These are phyloP conservation scores for Ganoderma resinaceum DNA, from an alignment of 1,284 basidiomycete species.

Conservation along the genomic window DNA sequence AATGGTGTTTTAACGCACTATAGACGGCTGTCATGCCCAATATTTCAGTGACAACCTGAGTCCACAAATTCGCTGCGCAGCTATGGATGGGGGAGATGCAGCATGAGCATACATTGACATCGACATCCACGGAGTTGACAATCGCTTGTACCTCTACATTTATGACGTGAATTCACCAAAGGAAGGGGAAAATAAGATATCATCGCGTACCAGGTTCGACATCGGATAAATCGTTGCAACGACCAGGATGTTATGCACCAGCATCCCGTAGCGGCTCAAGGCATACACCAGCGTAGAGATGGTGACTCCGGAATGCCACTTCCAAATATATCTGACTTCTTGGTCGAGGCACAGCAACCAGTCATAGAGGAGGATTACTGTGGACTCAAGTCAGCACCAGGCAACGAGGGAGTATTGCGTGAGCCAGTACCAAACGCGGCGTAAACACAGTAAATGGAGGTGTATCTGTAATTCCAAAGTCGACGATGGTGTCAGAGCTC, in stretches of 20 bases:
- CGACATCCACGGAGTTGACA: not conserved
- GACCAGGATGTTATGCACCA: not conserved
- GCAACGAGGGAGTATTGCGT: not conserved
- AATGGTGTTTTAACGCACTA: not conserved
- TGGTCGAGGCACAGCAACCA: not conserved
- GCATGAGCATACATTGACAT: not conserved
- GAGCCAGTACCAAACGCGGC: not conserved
- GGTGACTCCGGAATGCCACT: not conserved
- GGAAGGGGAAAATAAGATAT: not conserved
- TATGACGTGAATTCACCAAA: not conserved
- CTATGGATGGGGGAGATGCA: not conserved
- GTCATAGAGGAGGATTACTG: not conserved
- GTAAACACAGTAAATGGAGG: not conserved
- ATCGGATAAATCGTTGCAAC: not conserved
- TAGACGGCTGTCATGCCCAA: not conserved
- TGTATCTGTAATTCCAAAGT: not conserved
- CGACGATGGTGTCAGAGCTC: not conserved
- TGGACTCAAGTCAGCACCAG: not conserved
- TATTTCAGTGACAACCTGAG: not conserved
- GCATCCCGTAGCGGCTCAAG: not conserved
- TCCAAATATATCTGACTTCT: not conserved
- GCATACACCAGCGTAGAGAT: not conserved
- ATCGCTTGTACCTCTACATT: not conserved
- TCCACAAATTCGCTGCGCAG: not conserved
- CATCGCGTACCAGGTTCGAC: not conserved